Base-by-base conservation (phyloP, 495 filamentous ascomycete genomes). In the Copromyces sp. region DNA sequence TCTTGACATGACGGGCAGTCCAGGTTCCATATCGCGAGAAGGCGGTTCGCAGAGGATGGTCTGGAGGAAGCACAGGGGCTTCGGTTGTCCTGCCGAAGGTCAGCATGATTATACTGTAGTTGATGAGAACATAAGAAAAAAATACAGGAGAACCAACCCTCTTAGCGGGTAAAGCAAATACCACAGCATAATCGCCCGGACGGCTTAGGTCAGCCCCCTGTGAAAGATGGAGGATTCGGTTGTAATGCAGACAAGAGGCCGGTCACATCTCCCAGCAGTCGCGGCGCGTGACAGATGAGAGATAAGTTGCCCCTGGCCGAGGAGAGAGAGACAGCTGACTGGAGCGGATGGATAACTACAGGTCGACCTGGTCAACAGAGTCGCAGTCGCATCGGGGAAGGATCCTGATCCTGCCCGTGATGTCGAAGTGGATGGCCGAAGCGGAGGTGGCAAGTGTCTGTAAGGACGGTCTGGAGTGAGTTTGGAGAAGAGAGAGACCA, bases 1-100 rank as follows among this genome's bases (percentile, higher is more conserved):
- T 82, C 35, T 91, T 84, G 74, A 91, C 90, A 83, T 91, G 89
- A 40, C 89, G 86, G 29, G 91, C 89, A 37, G 89, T 86, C 68
- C 84, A 83, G 71, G 83, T 87, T 68, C 89, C 91, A 81, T 91
- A 89, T 71, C 82, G 84, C 69, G 88, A 83, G 78, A 93, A 92
- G 47, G 83, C 81, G 68, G 74, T 77, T 41, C 90, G 88, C 39
- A 93, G 78, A 38, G 89, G 87, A 78, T 91, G 89, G 45, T 80
- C 82, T n/a, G 84, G 80, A 53, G 82, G 81, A 70, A 92, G 85
- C 70, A 84, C 82, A 24, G 90, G 90, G 72, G 87, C 84, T 78
- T 90, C 86, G 74, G 88, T 88, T 71, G 89, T 90, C 81, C 87
- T 88, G 75, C 29, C 4, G 53, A 9, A 35, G 32, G 73, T 78